These are phyloP conservation scores for Epithele typhae DNA, from an alignment of 768 basidiomycete genomes.

Conservation along the genomic window DNA sequence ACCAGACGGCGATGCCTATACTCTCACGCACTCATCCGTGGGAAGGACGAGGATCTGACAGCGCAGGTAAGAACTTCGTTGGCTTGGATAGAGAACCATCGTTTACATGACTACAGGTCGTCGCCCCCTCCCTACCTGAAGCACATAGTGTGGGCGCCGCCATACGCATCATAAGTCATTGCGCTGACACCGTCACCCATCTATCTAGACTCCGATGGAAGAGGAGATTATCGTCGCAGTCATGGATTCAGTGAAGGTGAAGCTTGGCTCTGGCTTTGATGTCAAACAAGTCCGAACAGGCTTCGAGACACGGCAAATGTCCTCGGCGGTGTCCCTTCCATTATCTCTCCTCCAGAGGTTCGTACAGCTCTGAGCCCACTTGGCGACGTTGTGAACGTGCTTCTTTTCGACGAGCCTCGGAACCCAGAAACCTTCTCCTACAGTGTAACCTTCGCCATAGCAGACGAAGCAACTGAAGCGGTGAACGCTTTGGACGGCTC, in stretches of 20 bases:
- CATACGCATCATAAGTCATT: too few relatives aligned
- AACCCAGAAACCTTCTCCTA: background rate
- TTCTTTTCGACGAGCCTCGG: constrained; percentile 17
- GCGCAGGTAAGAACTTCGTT: too few relatives aligned
- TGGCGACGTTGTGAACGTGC: constrained; percentile 41
- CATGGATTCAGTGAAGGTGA: constrained; percentile 52
- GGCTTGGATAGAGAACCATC: too few relatives aligned
- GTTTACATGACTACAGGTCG: too few relatives aligned
- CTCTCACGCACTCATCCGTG: too few relatives aligned
- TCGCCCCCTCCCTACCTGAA: background rate
- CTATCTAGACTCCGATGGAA: too few relatives aligned
- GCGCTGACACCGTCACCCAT: too few relatives aligned
- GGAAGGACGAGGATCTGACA: too few relatives aligned
- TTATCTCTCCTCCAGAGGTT: constrained; percentile 33
- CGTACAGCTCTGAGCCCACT: constrained; percentile 37
- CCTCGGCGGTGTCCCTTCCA: constrained; percentile 45
- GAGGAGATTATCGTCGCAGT: constrained; percentile 28
- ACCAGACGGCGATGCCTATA: constrained; percentile 1
- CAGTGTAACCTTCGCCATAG: constrained; percentile 43
- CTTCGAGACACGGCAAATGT: constrained; percentile 65
- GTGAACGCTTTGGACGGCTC: constrained; percentile 46
- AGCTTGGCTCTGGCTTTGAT: constrained; percentile 56
- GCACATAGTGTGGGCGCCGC: too few relatives aligned
- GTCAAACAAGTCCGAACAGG: constrained; percentile 56
- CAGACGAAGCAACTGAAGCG: constrained; percentile 51